These are phyloP conservation scores for Quercus tomentella DNA, from an alignment of 331 rosid genomes.

Conservation along the genomic window DNA sequence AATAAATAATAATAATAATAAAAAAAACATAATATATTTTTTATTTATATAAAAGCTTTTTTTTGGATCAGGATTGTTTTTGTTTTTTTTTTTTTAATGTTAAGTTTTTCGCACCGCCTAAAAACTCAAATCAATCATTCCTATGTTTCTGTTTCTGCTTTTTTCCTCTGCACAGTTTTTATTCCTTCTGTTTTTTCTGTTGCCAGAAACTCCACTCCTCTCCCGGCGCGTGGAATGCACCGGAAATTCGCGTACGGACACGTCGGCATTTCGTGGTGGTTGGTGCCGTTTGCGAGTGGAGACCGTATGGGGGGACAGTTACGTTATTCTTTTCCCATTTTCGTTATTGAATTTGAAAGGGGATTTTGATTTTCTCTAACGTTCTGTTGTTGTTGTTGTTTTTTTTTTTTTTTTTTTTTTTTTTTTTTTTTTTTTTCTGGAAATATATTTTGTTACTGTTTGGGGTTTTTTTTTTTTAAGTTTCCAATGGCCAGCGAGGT, in stretches of 20 bases:
- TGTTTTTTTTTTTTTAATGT: not conserved
- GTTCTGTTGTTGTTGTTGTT: too few relatives aligned
- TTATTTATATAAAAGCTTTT: constrained; percentile 8
- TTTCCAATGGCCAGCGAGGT: too few relatives aligned
- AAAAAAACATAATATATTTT: not conserved
- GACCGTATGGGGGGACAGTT: too few relatives aligned
- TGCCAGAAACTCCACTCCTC: not conserved
- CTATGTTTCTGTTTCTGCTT: constrained; percentile 18
- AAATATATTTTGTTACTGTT: too few relatives aligned
- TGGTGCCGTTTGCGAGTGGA: not conserved
- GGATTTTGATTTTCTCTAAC: not conserved
- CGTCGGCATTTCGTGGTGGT: not conserved
- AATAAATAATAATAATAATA: constrained; percentile 10
- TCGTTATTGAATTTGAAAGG: too few relatives aligned
- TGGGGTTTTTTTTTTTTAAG: too few relatives aligned
- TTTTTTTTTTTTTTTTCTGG: too few relatives aligned
- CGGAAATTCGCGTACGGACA: too few relatives aligned
- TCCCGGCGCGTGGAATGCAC: not conserved
- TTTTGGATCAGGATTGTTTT: constrained; percentile 43
- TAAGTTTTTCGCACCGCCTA: not conserved
- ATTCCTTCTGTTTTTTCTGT: not conserved
- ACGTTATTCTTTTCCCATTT: too few relatives aligned
- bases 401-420: too few relatives aligned
- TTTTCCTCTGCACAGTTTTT: not conserved
- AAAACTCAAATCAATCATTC: constrained; percentile 27